phyloP scores from a whole-genome alignment of 2,329 filamentous ascomycete species.

The Arthrobotrys sinensis region DNA sequence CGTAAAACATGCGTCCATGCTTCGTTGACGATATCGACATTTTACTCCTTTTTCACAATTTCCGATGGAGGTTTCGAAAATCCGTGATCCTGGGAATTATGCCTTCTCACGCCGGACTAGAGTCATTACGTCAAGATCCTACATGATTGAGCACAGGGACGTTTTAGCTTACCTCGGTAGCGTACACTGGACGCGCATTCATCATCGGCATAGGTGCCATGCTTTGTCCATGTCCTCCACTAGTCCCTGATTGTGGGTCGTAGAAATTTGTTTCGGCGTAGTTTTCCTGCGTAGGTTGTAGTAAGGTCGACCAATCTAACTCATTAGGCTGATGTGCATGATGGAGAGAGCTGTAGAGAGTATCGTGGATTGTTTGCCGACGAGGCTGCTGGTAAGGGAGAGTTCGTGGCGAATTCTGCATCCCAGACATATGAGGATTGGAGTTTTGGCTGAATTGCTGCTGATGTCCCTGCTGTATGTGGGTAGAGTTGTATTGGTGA shows the following conservation, averaged over 20 bases:
- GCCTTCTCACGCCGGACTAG: conserved; percentile 61
- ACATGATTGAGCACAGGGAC: conserved; percentile 58
- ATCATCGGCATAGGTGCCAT: conserved; percentile 60
- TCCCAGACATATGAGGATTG: conserved; percentile 55
- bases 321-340: conserved; percentile 49
- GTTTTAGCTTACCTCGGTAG: conserved; percentile 61
- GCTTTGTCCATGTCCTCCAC: conserved; percentile 58
- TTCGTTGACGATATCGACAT: conserved; percentile 32
- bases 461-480: conserved; percentile 54
- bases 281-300: conserved; percentile 57
- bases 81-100: conserved; percentile 62
- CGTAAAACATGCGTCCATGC: conserved; percentile 27
- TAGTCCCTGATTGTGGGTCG: conserved; percentile 58
- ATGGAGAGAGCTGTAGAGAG: conserved; percentile 53
- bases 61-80: conserved; percentile 58
- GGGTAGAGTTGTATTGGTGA: conserved; percentile 49
- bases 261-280: conserved; percentile 60
- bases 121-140: conserved; percentile 62
- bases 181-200: conserved; percentile 59
- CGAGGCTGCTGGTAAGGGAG: conserved; percentile 54
- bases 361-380: conserved; percentile 56
- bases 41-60: conserved; percentile 57
- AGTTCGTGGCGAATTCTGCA: conserved; percentile 54
- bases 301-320: conserved; percentile 53
- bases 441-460: conserved; percentile 50